Evolutionary conservation across 1,284 basidiomycete genomes (phyloP).

Genomic region (Caloboletus inedulis): DNA sequence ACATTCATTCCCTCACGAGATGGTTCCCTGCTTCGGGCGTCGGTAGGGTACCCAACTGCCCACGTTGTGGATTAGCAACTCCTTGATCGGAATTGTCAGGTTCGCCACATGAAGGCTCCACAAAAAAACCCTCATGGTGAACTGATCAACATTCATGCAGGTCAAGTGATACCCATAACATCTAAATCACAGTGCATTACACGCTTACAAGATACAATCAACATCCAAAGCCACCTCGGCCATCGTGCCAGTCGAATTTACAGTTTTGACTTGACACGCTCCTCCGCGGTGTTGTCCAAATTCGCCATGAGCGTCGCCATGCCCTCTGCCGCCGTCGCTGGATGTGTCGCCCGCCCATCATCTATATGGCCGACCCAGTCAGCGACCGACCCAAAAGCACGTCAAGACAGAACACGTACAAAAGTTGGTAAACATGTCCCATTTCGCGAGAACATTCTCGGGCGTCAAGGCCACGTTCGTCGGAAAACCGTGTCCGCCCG

Average conservation of each 20-base stretch:
- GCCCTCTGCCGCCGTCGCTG: slow-evolving; percentile 67
- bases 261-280: slow-evolving; percentile 47
- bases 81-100: no score
- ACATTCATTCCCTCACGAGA: no score
- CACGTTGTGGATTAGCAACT: no score
- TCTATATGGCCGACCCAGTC: slow-evolving; percentile 37
- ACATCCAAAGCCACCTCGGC: neutral
- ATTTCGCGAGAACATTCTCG: slow-evolving; percentile 76
- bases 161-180: neutral
- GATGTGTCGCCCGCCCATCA: slow-evolving; percentile 78
- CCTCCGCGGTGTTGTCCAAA: slow-evolving; percentile 60
- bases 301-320: slow-evolving; percentile 79
- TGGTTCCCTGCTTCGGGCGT: no score
- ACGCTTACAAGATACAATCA: no score
- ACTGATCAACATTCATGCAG: neutral
- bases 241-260: slow-evolving; percentile 24
- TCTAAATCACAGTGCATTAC: neutral
- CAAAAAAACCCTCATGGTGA: no score
- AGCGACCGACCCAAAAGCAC: neutral
- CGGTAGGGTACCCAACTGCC: no score
- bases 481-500: slow-evolving; percentile 87
- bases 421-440: slow-evolving; percentile 81
- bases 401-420: slow-evolving; percentile 43
- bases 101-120: no score
- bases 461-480: slow-evolving; percentile 70